Percentiles rank a stretch among this genome's conserved stretches.
Conservation (phyloP, 148 eudicot genomes). For the Cornus florida region DNA sequence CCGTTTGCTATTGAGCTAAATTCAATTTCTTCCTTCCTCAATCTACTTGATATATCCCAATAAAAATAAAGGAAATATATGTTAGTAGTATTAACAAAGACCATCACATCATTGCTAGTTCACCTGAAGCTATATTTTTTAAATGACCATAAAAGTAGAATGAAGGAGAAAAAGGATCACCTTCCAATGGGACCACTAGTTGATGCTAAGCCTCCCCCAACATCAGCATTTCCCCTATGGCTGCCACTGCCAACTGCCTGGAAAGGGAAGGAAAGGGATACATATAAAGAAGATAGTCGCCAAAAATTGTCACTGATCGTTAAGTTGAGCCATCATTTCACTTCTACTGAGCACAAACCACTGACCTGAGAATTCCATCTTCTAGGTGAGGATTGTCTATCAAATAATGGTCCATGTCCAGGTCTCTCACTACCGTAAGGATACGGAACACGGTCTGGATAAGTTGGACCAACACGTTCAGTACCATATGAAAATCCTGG, state of each 20-base stretch:
- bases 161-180: conserved; percentile 19
- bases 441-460: conserved; percentile 30
- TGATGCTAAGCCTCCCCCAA: conserved; percentile 20
- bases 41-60: too few relatives aligned
- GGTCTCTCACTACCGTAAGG: conserved; percentile 38
- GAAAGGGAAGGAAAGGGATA: not conserved
- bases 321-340: not conserved
- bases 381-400: conserved; percentile 43
- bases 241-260: conserved; percentile 43
- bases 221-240: conserved; percentile 34
- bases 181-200: conserved; percentile 28
- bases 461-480: conserved; percentile 36
- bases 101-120: not conserved
- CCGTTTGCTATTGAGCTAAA: not conserved
- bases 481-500: conserved; percentile 28
- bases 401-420: conserved; percentile 39
- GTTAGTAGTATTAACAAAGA: not conserved
- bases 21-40: not conserved
- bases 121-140: not conserved
- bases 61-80: not conserved
- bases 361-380: conserved; percentile 47
- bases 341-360: not conserved
- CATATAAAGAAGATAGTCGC: not conserved
- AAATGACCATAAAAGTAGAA: conserved; percentile 3
- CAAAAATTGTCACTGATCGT: not conserved